Percentiles rank a stretch among this genome's conserved stretches.
Conservation (phyloP, 108 stramenopile species). For the Nannochloropsis gaditana region DNA sequence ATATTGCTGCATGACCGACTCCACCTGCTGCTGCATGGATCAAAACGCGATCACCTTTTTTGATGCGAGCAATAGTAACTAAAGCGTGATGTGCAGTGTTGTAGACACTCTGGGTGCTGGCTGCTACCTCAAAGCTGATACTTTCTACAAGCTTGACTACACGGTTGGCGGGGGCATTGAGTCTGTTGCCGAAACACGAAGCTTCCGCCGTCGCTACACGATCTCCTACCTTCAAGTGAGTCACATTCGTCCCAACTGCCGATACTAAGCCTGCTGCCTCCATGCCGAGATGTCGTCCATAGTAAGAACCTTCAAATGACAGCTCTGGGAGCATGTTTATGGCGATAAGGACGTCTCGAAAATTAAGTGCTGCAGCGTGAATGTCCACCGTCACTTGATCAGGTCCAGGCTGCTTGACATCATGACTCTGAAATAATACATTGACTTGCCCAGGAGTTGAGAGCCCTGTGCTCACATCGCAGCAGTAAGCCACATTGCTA, state of each 20-base stretch:
- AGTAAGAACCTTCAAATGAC: background rate
- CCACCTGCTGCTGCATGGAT: slow-evolving; percentile 17
- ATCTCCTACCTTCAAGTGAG: background rate
- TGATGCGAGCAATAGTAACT: slow-evolving; percentile 8
- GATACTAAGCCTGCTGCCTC: background rate
- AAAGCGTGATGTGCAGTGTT: slow-evolving; percentile 17
- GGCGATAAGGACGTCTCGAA: background rate
- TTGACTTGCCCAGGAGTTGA: slow-evolving; percentile 4
- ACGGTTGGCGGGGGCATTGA: background rate
- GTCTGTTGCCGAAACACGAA: background rate
- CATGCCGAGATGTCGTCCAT: background rate
- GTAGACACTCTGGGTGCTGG: slow-evolving; percentile 18
- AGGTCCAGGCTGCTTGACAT: background rate
- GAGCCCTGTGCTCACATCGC: background rate
- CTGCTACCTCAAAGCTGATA: slow-evolving; percentile 18
- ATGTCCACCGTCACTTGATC: background rate
- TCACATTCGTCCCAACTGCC: slow-evolving; percentile 6
- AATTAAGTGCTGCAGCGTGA: background rate
- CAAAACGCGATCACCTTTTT: slow-evolving; percentile 1
- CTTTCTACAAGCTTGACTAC: background rate
- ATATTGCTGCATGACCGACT: slow-evolving; percentile 20
- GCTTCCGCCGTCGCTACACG: slow-evolving; percentile 15
- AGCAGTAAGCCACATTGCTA: background rate
- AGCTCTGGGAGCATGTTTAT: slow-evolving; percentile 1
- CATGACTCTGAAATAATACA: background rate